These are phyloP conservation scores for Neospermospora avenae DNA, from an alignment of 2,329 filamentous ascomycete genomes.

Conservation along the genomic window DNA sequence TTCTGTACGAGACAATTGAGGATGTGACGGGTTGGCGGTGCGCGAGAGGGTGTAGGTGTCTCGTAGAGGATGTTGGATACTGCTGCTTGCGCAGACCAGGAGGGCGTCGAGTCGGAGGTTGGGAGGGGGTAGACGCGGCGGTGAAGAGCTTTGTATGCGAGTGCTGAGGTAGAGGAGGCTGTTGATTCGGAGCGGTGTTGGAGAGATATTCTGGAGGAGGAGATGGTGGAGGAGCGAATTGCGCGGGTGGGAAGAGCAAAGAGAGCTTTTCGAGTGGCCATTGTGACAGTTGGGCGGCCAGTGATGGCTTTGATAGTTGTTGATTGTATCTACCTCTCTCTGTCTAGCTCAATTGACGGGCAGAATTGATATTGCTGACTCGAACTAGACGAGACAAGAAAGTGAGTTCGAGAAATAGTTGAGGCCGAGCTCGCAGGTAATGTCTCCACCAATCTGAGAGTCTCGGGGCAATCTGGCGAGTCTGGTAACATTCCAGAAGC, in stretches of 20 bases:
- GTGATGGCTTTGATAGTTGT: background rate
- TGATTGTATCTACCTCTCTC: background rate
- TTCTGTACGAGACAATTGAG: constrained; percentile 99
- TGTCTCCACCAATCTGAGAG: background rate
- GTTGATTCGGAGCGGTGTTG: constrained; percentile 42
- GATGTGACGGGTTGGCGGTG: constrained; percentile 88
- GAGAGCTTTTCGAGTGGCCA: constrained; percentile 35
- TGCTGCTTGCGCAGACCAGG: constrained; percentile 88
- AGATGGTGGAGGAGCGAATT: constrained; percentile 11
- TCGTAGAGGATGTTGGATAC: constrained; percentile 99
- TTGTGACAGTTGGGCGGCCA: constrained; percentile 14
- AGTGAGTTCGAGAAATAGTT: background rate
- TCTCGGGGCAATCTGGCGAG: background rate
- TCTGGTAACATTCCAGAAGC: background rate
- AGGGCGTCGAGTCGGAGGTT: constrained; percentile 68
- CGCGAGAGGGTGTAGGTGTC: constrained; percentile 79
- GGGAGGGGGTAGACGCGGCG: constrained; percentile 84
- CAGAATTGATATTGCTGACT: background rate
- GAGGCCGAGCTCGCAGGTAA: background rate
- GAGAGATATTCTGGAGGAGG: constrained; percentile 15
- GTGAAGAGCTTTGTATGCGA: constrained; percentile 96
- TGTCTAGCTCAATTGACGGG: background rate
- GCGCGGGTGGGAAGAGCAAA: constrained; percentile 29
- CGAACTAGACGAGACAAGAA: background rate
- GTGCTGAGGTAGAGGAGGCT: constrained; percentile 79